A percentile compares a stretch with the other conserved stretches of the same genome.
phyloP scores from a whole-genome alignment of 768 basidiomycete genomes.

The Butyriboletus loyo region DNA sequence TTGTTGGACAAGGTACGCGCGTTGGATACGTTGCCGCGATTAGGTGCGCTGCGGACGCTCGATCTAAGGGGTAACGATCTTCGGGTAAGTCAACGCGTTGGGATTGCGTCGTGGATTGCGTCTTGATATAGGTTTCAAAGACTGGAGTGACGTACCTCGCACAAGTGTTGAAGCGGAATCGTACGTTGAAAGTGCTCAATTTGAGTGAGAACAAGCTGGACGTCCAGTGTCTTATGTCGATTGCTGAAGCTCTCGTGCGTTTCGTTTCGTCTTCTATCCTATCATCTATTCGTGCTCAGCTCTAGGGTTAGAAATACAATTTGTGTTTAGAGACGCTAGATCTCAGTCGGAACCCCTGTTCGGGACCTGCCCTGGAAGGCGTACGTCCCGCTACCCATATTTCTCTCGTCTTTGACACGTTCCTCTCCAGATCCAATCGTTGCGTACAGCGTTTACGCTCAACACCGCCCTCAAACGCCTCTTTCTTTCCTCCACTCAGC shows the following conservation, averaged over 20 bases:
- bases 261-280: background rate
- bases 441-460: constrained; percentile 90
- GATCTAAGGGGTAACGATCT: constrained; percentile 94
- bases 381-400: constrained; percentile 42
- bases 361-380: constrained; percentile 86
- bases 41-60: constrained; percentile 84
- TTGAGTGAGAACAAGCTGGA: constrained; percentile 94
- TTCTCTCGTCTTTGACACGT: background rate
- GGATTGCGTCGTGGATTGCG: background rate
- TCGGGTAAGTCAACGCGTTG: constrained; percentile 51
- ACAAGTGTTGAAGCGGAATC: constrained; percentile 93
- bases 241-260: constrained; percentile 88
- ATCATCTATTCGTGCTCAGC: background rate
- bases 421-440: constrained; percentile 64
- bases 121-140: constrained; percentile 25
- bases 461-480: constrained; percentile 90
- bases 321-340: constrained; percentile 91
- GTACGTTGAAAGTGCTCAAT: constrained; percentile 92
- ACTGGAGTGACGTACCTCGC: constrained; percentile 86
- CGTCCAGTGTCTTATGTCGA: constrained; percentile 65
- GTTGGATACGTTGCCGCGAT: constrained; percentile 79
- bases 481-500: constrained; percentile 80
- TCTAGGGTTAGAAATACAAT: constrained; percentile 81
- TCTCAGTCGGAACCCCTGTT: constrained; percentile 89
- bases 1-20: constrained; percentile 85